Percentiles rank a stretch among this genome's conserved stretches.
These are phyloP conservation scores for Peterozyma xylosa DNA, from an alignment of 805 yeast genomes.

Conservation along the genomic window DNA sequence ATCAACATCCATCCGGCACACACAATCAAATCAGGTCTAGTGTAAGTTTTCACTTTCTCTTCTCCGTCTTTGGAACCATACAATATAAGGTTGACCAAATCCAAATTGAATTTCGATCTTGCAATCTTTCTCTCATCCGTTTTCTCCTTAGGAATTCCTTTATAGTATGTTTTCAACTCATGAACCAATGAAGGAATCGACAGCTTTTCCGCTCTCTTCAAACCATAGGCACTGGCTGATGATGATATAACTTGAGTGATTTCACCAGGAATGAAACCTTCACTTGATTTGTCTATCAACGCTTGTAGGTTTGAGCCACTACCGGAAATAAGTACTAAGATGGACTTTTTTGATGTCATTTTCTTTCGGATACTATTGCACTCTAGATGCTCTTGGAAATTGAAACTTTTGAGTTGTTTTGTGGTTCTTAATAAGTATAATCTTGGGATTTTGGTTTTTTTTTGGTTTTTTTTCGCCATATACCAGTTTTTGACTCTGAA, in stretches of 20 bases:
- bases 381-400: too few species aligned
- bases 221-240: conserved; percentile 77
- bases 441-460: too few species aligned
- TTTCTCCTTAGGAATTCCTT: conserved; percentile 66
- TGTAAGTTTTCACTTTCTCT: conserved; percentile 20
- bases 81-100: conserved; percentile 64
- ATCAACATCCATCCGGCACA: conserved; percentile 99
- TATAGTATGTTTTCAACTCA: conserved; percentile 64
- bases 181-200: conserved; percentile 69
- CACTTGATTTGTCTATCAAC: conserved; percentile 62
- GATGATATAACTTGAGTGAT: conserved; percentile 84
- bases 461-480: too few species aligned
- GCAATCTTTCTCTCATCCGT: conserved; percentile 48
- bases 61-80: conserved; percentile 33
- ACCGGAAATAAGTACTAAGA: conserved; percentile 86
- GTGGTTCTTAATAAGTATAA: too few species aligned
- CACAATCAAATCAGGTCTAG: conserved; percentile 76
- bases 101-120: conserved; percentile 67
- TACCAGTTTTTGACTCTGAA: too few species aligned
- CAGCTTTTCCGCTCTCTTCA: conserved; percentile 66
- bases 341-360: conserved; percentile 11
- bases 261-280: conserved; percentile 29
- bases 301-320: conserved; percentile 96
- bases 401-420: too few species aligned
- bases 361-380: too few species aligned